These are phyloP conservation scores for Dalechampia spathulata DNA, from an alignment of 441 rosid species.

Conservation along the genomic window DNA sequence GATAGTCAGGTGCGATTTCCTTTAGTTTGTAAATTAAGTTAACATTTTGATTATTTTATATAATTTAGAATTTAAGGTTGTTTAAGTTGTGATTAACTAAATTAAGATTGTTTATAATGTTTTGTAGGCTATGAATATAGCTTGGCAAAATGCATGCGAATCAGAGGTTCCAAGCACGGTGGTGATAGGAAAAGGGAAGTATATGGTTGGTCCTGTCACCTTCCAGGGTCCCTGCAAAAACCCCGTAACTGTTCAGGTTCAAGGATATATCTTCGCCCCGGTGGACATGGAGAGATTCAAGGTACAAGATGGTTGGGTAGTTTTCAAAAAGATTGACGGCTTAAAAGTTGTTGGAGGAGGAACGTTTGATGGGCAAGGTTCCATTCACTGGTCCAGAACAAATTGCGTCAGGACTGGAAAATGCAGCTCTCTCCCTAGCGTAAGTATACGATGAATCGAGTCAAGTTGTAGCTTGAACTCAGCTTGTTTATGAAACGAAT, in stretches of 20 bases:
- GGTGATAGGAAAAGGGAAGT: conserved; percentile 38
- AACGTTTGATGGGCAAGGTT: conserved; percentile 53
- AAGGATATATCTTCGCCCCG: conserved; percentile 40
- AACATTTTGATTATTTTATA: too few relatives aligned
- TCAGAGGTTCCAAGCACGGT: conserved; percentile 21
- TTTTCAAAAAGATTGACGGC: conserved; percentile 23
- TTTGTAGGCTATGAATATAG: conserved; percentile 23
- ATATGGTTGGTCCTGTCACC: conserved; percentile 13
- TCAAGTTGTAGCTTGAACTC: too few relatives aligned
- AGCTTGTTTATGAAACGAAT: too few relatives aligned
- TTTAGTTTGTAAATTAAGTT: too few relatives aligned
- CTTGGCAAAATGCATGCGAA: conserved; percentile 46
- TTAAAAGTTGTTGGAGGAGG: conserved; percentile 45
- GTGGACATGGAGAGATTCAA: conserved; percentile 6
- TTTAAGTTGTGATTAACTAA: too few relatives aligned
- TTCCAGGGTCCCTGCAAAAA: conserved; percentile 47
- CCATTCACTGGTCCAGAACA: conserved; percentile 28
- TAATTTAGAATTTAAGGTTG: too few relatives aligned
- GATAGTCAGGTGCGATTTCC: conserved; percentile 14
- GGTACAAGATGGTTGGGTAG: conserved; percentile 29
- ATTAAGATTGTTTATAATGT: not conserved
- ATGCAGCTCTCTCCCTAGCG: conserved; percentile 15
- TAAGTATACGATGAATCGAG: not conserved
- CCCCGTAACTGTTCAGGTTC: conserved; percentile 25
- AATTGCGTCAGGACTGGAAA: conserved; percentile 15